Conservation (phyloP, 805 yeast species). For the Pichia manshurica region DNA sequence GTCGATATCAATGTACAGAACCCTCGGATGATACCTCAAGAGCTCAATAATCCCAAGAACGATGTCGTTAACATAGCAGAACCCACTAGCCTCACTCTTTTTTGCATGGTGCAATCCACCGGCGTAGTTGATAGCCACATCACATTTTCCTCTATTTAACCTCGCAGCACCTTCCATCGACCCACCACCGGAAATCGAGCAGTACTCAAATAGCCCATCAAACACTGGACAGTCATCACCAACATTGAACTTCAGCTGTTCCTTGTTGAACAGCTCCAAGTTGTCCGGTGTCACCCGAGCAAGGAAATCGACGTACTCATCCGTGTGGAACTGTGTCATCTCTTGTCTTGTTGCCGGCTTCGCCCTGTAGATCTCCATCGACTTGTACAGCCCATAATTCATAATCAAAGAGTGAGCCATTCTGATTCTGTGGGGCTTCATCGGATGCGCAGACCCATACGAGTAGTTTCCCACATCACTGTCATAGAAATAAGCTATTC, state of each 20-base stretch:
- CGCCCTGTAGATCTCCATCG: constrained; percentile 96
- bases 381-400: constrained; percentile 94
- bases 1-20: constrained; percentile 82
- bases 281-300: constrained; percentile 91
- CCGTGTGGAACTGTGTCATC: constrained; percentile 97
- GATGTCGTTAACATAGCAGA: constrained; percentile 86
- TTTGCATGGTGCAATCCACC: constrained; percentile 95
- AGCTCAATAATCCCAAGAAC: constrained; percentile 78
- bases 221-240: constrained; percentile 92
- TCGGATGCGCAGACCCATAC: constrained; percentile 97
- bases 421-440: constrained; percentile 98
- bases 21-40: constrained; percentile 78
- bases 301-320: constrained; percentile 90
- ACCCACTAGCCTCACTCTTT: constrained; percentile 84
- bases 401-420: constrained; percentile 96
- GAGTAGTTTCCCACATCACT: constrained; percentile 97
- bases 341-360: constrained; percentile 97
- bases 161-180: constrained; percentile 87
- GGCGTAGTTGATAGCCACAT: constrained; percentile 88
- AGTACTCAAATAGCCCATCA: constrained; percentile 71
- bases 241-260: constrained; percentile 86
- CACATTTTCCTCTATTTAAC: constrained; percentile 74
- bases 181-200: constrained; percentile 81
- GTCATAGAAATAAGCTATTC: constrained; percentile 77
- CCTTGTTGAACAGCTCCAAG: constrained; percentile 78